Evolutionary conservation across 2,329 filamentous ascomycete genomes (phyloP).

Genomic region (Stromatinia cepivora): DNA sequence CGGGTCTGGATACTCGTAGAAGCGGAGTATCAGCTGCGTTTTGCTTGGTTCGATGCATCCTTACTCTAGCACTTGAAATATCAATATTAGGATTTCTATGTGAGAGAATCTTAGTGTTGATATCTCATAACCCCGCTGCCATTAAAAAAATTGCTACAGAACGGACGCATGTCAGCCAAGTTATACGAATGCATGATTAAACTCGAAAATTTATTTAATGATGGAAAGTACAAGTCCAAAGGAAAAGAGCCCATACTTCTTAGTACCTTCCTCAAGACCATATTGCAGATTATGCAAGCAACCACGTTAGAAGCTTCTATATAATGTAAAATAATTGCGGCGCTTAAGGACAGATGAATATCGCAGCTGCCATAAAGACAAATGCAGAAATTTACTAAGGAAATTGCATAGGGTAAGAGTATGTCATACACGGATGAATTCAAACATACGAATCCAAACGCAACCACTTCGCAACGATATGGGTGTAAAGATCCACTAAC

Average conservation of each 20-base stretch:
- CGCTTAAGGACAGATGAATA: neutral
- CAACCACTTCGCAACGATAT: neutral
- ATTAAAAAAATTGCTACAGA: neutral
- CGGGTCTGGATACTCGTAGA: conserved; percentile 73
- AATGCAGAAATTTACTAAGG: neutral
- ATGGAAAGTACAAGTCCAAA: conserved; percentile 3
- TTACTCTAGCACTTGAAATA: conserved; percentile 9
- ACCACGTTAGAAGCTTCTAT: neutral
- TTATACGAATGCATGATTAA: conserved; percentile 6
- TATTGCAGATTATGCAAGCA: conserved; percentile 15
- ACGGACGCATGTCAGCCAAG: neutral
- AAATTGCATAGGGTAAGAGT: conserved; percentile 9
- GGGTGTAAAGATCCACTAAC: conserved; percentile 13
- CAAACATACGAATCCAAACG: conserved; percentile 5
- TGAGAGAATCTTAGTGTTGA: neutral
- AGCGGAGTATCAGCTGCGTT: conserved; percentile 50
- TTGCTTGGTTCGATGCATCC: conserved; percentile 31
- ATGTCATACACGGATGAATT: neutral
- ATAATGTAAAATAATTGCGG: conserved; percentile 1
- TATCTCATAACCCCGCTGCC: neutral
- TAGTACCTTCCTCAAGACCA: neutral
- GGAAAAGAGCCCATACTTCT: neutral
- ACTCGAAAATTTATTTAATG: neutral
- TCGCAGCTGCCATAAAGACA: neutral
- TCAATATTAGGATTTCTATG: neutral